Conservation (phyloP, 2,329 filamentous ascomycete species). For the Salinomyces thailandicus region DNA sequence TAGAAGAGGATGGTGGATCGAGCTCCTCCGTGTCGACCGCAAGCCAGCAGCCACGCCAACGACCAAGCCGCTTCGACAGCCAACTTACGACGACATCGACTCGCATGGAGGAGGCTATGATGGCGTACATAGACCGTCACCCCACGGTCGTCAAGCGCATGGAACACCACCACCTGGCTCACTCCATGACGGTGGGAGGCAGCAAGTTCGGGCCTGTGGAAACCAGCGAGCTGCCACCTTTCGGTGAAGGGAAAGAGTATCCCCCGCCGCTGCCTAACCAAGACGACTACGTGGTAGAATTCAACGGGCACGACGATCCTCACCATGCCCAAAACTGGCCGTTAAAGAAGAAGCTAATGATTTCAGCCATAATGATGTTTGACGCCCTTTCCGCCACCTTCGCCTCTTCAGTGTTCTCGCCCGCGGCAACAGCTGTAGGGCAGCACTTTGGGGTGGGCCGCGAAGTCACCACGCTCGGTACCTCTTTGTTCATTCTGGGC, state of each 20-base stretch:
- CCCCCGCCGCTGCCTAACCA: slow-evolving; percentile 58
- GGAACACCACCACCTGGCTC: slow-evolving; percentile 59
- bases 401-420: slow-evolving; percentile 36
- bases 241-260: slow-evolving; percentile 65
- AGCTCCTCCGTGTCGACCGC: slow-evolving; percentile 1
- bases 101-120: slow-evolving; percentile 34
- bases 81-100: slow-evolving; percentile 13
- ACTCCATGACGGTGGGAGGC: slow-evolving; percentile 59
- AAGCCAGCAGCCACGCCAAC: not conserved
- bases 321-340: slow-evolving; percentile 79
- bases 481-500: slow-evolving; percentile 31
- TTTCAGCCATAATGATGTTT: slow-evolving; percentile 57
- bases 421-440: slow-evolving; percentile 34
- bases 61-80: slow-evolving; percentile 2
- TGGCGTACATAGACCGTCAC: slow-evolving; percentile 49
- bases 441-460: slow-evolving; percentile 32
- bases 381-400: slow-evolving; percentile 61
- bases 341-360: slow-evolving; percentile 59
- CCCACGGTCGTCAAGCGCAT: slow-evolving; percentile 62
- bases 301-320: slow-evolving; percentile 73
- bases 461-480: slow-evolving; percentile 29
- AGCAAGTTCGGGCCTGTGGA: slow-evolving; percentile 24
- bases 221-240: slow-evolving; percentile 47
- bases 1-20: slow-evolving; percentile 37
- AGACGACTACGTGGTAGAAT: slow-evolving; percentile 72